phyloP scores from a whole-genome alignment of 2,329 filamentous ascomycete species.

The Aplosporella prunicola region DNA sequence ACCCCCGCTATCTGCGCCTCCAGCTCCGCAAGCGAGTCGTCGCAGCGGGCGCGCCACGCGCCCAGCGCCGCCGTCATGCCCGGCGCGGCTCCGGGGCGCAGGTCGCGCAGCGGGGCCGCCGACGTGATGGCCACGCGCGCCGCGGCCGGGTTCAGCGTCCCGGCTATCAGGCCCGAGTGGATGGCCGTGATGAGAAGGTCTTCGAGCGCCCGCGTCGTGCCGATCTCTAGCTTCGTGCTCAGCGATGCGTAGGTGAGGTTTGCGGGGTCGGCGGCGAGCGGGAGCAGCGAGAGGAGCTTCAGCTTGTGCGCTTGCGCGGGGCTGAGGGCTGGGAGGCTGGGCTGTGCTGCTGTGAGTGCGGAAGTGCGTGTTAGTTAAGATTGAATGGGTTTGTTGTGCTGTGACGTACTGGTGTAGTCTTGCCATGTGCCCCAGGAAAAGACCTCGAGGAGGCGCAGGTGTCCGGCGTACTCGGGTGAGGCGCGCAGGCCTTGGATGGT shows the following conservation, averaged over 20 bases:
- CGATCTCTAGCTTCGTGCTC: constrained; percentile 55
- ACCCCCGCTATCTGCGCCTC: constrained; percentile 56
- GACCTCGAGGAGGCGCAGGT: constrained; percentile 69
- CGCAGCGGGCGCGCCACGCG: constrained; percentile 72
- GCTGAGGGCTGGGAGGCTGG: constrained; percentile 61
- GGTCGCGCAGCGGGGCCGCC: constrained; percentile 77
- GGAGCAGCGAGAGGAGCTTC: constrained; percentile 79
- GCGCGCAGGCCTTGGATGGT: constrained; percentile 64
- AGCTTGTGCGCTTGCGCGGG: constrained; percentile 72
- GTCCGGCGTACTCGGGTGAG: constrained; percentile 51
- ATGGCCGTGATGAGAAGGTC: constrained; percentile 77
- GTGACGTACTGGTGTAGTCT: constrained; percentile 53
- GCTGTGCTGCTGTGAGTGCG: constrained; percentile 22
- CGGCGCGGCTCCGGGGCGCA: constrained; percentile 62
- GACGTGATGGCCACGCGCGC: constrained; percentile 68
- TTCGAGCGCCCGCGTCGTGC: constrained; percentile 63
- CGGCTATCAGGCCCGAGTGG: constrained; percentile 73
- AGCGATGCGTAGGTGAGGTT: constrained; percentile 65
- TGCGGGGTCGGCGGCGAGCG: constrained; percentile 58
- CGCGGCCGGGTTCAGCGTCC: constrained; percentile 71
- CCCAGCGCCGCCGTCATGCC: constrained; percentile 58
- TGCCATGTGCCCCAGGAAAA: constrained; percentile 89
- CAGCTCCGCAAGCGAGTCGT: constrained; percentile 60
- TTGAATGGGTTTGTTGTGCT: background rate
- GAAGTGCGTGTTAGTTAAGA: constrained; percentile 4